A percentile compares a stretch with the other conserved stretches of the same genome.
phyloP scores from a whole-genome alignment of 208 protist species.

The Leishmania arabica region DNA sequence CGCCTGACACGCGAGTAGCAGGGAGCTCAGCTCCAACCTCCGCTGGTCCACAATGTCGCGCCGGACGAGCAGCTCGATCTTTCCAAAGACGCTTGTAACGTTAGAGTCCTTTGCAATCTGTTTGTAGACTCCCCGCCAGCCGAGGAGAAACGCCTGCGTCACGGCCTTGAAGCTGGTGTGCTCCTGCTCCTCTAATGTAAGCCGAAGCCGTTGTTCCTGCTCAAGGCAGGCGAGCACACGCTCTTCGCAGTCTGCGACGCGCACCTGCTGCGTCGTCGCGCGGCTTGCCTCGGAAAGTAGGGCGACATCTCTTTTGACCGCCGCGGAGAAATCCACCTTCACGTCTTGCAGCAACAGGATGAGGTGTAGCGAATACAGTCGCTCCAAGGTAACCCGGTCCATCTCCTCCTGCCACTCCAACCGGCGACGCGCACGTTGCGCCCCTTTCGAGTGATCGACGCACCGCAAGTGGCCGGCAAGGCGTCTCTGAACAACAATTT shows the following conservation, averaged over 20 bases:
- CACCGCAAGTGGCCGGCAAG: slow-evolving; percentile 20
- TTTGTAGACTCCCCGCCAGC: slow-evolving; percentile 62
- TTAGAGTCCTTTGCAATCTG: slow-evolving; percentile 32
- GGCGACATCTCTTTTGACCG: slow-evolving; percentile 31
- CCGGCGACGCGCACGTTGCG: slow-evolving; percentile 10
- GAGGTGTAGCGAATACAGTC: slow-evolving; percentile 22
- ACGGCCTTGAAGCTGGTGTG: slow-evolving; percentile 37
- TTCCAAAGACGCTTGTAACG: slow-evolving; percentile 36
- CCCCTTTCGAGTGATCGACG: slow-evolving; percentile 12
- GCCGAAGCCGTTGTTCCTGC: slow-evolving; percentile 48
- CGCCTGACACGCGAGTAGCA: slow-evolving; percentile 25
- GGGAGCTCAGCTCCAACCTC: slow-evolving; percentile 36
- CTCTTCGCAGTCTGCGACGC: slow-evolving; percentile 10
- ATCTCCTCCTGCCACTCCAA: slow-evolving; percentile 22
- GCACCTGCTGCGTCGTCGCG: slow-evolving; percentile 9
- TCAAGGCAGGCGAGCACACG: slow-evolving; percentile 15
- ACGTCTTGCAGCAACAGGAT: slow-evolving; percentile 21
- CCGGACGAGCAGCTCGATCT: slow-evolving; percentile 64
- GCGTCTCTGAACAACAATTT: slow-evolving; percentile 17
- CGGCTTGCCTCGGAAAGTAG: slow-evolving; percentile 10
- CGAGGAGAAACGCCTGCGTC: slow-evolving; percentile 40
- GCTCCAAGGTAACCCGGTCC: slow-evolving; percentile 15
- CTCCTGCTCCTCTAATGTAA: slow-evolving; percentile 53
- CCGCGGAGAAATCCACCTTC: slow-evolving; percentile 12
- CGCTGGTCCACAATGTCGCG: slow-evolving; percentile 58